Evolutionary conservation across 2,329 filamentous ascomycete species (phyloP), one percentile per base, ranked within the genome.

Genomic region (Coniochaeta sp.): DNA sequence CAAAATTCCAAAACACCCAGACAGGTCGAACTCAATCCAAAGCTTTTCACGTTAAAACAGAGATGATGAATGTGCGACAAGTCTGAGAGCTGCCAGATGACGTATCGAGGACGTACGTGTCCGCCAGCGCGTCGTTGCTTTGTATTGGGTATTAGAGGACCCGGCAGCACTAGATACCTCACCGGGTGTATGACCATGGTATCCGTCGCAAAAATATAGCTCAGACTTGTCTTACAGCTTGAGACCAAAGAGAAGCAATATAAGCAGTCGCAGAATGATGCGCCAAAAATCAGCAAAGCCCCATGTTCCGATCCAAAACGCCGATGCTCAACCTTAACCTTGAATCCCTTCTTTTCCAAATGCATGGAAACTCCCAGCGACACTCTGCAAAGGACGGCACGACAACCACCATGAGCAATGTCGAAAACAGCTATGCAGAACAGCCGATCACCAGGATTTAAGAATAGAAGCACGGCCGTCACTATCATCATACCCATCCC

Each of bases 401-500:
- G 34, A 36, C 8, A 9, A 14, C 34, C 34, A 36, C 34, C 34
- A 12, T 6, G 14, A 6, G 12, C 12, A 6, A 36, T 3, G 12
- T 3, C 34, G 34, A 12, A 33, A 14, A 9, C 34, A 36, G 14
- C 3, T 36, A 36, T 36, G 34, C 34, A 52, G 22, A 26, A 52
- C 19, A 52, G 24, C 33, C 38, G 31, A 31, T 28, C 24, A n/a
- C 17, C 54, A 22, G 19, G 17, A 36, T 6, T 34, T 4, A 19
- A 57, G 28, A 36, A 55, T 33, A 58, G 33, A 34, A 38, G 59
- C 36, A 36, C 24, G 19, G 34, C 63, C 57, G 17, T 31, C 17
- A 22, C 6, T n/a, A 14, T 28, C 19, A 19, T 58, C 56, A 71
- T 50, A 69, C 75, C 76, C 83, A 76, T 75, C 88, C 76, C 77